Conservation (phyloP, 371 early-diverging fungal species). For the Coemansia sp. region DNA sequence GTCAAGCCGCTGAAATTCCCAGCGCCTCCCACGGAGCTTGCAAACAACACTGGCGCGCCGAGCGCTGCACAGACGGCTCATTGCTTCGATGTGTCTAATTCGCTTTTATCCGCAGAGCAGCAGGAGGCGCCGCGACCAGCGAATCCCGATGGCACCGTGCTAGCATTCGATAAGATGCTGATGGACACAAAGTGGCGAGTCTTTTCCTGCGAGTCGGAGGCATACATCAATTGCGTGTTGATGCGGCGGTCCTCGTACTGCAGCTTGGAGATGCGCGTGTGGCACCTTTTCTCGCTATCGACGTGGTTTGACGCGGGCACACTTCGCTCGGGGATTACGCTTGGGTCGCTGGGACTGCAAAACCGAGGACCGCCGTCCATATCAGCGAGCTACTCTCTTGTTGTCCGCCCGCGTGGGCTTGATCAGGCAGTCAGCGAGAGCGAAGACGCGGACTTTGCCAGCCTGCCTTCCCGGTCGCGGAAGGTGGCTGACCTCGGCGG, state of each 20-base stretch:
- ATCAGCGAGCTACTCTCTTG: not conserved
- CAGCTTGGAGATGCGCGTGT: conserved; percentile 44
- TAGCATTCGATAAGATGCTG: conserved; percentile 2
- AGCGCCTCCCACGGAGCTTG: no score
- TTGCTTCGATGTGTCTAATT: not conserved
- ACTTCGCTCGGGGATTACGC: conserved; percentile 23
- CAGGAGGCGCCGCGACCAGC: no score
- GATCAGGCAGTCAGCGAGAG: not conserved
- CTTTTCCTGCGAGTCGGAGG: conserved; percentile 23
- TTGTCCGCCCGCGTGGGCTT: not conserved
- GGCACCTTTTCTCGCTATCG: conserved; percentile 31
- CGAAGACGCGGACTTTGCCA: not conserved
- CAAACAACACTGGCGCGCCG: no score
- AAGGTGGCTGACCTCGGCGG: conserved; percentile 1
- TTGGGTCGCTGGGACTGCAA: conserved; percentile 31
- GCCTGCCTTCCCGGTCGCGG: not conserved
- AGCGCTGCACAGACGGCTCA: not conserved
- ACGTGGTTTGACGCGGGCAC: conserved; percentile 36
- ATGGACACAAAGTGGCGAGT: conserved; percentile 28
- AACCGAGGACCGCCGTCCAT: conserved; percentile 5
- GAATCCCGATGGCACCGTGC: not conserved
- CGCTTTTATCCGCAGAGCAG: no score
- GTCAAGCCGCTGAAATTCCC: no score
- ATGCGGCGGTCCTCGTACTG: conserved; percentile 42
- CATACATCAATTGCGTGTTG: conserved; percentile 27